phyloP scores from a whole-genome alignment of 306 rosid species.

The Ochetophila trinervis region DNA sequence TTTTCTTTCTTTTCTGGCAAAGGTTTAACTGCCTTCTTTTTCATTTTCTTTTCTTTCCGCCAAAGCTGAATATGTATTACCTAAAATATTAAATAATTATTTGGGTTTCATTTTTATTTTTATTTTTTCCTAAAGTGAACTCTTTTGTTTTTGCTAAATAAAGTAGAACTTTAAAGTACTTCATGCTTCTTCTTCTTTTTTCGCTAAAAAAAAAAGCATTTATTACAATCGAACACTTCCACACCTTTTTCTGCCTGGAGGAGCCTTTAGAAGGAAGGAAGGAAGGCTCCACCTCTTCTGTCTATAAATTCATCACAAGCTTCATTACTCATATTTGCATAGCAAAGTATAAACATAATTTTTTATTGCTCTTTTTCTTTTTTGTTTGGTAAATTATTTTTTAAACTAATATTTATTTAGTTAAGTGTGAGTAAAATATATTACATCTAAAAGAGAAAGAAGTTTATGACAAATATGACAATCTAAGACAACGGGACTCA shows the following conservation, averaged over 20 bases:
- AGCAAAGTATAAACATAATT: not conserved
- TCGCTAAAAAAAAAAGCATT: too few relatives aligned
- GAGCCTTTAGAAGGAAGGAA: slow-evolving; percentile 1
- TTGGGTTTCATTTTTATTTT: too few relatives aligned
- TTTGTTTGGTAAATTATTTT: not conserved
- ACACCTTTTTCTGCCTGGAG: not conserved
- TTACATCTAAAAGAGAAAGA: too few relatives aligned
- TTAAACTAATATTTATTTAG: too few relatives aligned
- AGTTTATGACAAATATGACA: too few relatives aligned
- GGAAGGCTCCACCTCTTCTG: slow-evolving; percentile 2
- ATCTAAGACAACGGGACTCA: too few relatives aligned
- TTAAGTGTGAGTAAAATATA: too few relatives aligned
- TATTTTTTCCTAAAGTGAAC: too few relatives aligned
- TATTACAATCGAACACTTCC: not conserved
- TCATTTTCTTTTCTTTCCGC: not conserved
- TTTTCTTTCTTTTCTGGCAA: not conserved
- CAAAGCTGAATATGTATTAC: too few relatives aligned
- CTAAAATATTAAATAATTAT: too few relatives aligned
- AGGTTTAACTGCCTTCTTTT: not conserved
- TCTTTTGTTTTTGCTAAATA: too few relatives aligned
- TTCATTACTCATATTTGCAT: not conserved
- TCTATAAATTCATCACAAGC: not conserved
- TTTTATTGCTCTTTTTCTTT: not conserved
- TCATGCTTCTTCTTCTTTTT: too few relatives aligned
- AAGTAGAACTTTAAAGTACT: slow-evolving; percentile 7